A percentile compares a stretch with the other conserved stretches of the same genome.
Conservation (phyloP, 345 rosid genomes). For the Gossypium turneri region DNA sequence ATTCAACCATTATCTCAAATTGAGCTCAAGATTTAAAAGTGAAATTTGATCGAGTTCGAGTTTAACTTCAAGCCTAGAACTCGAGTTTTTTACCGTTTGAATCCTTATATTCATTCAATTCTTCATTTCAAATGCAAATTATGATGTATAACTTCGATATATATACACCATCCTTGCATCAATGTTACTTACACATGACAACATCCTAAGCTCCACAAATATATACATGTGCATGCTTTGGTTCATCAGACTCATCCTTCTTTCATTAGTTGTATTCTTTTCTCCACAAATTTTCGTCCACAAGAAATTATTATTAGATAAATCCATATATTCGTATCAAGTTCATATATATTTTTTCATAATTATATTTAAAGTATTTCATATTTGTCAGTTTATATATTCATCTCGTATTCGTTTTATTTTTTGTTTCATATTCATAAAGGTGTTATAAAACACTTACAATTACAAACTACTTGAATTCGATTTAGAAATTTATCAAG, state of each 20-base stretch:
- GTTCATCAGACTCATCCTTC: not conserved
- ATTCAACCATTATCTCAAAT: not conserved
- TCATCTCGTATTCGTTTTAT: no score
- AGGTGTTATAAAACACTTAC: no score
- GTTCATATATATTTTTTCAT: no score
- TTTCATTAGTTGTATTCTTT: not conserved
- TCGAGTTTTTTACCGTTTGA: not conserved
- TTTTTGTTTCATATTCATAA: no score
- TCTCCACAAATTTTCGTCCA: slow-evolving; percentile 6
- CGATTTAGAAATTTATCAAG: no score
- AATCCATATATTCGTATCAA: not conserved
- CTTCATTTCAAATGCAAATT: not conserved
- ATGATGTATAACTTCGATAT: not conserved
- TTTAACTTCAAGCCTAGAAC: no score
- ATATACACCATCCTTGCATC: not conserved
- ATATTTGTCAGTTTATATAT: no score
- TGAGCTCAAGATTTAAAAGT: not conserved
- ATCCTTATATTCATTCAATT: not conserved
- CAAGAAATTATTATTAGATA: not conserved
- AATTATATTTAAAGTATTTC: no score
- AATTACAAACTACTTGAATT: no score
- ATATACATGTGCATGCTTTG: no score
- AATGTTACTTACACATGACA: not conserved
- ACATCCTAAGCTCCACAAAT: no score
- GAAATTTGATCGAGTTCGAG: no score